Base-by-base conservation (phyloP, 2,329 filamentous ascomycete genomes). In the Sclerotiophoma versabilis region DNA sequence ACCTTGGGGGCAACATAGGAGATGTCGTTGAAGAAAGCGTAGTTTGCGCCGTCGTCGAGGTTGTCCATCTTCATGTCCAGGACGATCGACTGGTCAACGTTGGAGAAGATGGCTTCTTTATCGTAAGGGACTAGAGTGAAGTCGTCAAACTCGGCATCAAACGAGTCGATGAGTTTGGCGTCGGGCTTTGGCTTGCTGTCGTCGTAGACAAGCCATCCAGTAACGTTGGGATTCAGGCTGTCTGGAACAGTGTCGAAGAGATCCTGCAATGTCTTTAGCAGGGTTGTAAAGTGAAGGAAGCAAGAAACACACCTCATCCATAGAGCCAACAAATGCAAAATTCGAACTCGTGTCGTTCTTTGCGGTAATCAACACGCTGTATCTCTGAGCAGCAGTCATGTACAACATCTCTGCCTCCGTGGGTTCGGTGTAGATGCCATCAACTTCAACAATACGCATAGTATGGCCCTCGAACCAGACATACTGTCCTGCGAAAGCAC, bases 1-100 rank as follows among this genome's bases (percentile, higher is more conserved):
- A 96, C 91, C 70, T 91, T 90, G 42, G 90, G 91, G 0, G 76
- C 50, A 3, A 84, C 83, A 72, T 93, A 96, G 25, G 89, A 91
- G 59, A 91, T 84, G 73, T 90, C 87, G 79, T 93, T 93, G 75
- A 81, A 80, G 67, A 80, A 80, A 17, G 79, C 79, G 54, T 91
- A 91, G 73, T 79, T 81, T 1, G 83, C 84, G 1, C 89, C 89
- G 54, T 92, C 82, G 19, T 80, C 80, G 10, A 92, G 80, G 57
- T 88, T 87, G 64, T 86, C 81, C 84, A 90, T 90, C 55, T 76
- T 77, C 60, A 82, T 54, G 29, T 81, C 74, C 7, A 95, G 79
- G 36, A 83, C 82, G 30, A 95, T 79, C 2, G 78, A 79, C 58
- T 85, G 81, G 72, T 89, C 85, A 0, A 90, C 87, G 7, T 85